Conservation (phyloP, 2,329 filamentous ascomycete species). For the Sphaerulina populicola region DNA sequence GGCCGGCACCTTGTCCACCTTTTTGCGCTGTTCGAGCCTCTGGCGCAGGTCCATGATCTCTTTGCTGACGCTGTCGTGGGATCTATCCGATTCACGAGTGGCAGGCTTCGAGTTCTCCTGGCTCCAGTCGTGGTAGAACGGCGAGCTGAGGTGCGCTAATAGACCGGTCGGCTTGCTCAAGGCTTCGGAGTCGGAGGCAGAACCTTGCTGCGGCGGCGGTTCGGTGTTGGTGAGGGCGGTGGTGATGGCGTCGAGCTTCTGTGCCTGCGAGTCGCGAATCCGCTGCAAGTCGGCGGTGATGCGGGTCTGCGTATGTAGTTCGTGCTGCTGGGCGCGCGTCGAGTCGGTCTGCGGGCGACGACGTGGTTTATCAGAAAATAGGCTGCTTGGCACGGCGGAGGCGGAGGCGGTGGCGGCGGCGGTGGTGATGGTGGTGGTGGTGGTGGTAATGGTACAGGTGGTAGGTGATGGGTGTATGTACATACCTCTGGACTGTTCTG, state of each 20-base stretch:
- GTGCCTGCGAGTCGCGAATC: slow-evolving; percentile 61
- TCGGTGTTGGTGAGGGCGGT: slow-evolving; percentile 40
- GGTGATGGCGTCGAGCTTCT: slow-evolving; percentile 60
- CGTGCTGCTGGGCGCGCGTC: slow-evolving; percentile 71
- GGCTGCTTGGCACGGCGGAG: too few relatives aligned
- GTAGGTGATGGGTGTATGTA: neutral
- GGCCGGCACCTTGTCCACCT: slow-evolving; percentile 57
- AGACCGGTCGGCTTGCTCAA: slow-evolving; percentile 24
- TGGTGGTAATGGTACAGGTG: too few relatives aligned
- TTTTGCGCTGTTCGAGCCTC: slow-evolving; percentile 47
- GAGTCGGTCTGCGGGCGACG: slow-evolving; percentile 62
- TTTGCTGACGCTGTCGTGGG: slow-evolving; percentile 46
- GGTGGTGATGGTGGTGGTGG: too few relatives aligned
- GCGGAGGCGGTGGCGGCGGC: too few relatives aligned
- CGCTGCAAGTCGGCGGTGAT: slow-evolving; percentile 77
- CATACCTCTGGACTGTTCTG: slow-evolving; percentile 77
- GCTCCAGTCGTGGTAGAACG: slow-evolving; percentile 34
- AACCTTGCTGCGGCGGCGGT: slow-evolving; percentile 30
- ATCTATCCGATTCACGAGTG: slow-evolving; percentile 40
- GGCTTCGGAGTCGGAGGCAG: slow-evolving; percentile 11
- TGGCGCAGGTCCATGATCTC: slow-evolving; percentile 50
- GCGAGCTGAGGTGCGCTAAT: slow-evolving; percentile 28
- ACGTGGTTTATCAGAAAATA: too few relatives aligned
- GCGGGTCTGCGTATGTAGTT: slow-evolving; percentile 81
- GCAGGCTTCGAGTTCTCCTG: slow-evolving; percentile 31